Evolutionary conservation across 495 filamentous ascomycete species (phyloP).

Genomic region (Aspergillus avenaceus): DNA sequence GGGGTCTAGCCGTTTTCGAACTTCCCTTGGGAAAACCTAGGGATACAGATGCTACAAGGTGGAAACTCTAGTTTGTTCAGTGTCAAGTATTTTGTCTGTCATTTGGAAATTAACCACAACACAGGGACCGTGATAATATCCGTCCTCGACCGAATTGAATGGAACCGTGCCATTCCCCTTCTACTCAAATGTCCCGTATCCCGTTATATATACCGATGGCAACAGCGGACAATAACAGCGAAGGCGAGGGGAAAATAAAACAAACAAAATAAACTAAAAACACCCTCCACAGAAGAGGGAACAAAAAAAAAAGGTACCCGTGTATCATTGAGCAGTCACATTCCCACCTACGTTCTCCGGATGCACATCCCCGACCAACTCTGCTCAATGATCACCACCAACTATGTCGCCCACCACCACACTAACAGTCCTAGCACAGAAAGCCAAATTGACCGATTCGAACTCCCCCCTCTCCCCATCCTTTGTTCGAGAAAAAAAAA

Average conservation of each 20-base stretch:
- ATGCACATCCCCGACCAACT: constrained; percentile 14
- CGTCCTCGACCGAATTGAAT: too few relatives aligned
- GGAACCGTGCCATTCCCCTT: too few relatives aligned
- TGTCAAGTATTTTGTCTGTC: too few relatives aligned
- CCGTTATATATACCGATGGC: background rate
- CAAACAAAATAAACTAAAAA: background rate
- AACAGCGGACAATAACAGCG: too few relatives aligned
- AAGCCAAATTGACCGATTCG: constrained; percentile 15
- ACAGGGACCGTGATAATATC: too few relatives aligned
- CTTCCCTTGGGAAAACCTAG: too few relatives aligned
- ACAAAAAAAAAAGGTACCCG: background rate
- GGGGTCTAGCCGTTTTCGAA: background rate
- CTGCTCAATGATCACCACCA: constrained; percentile 8
- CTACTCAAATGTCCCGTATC: background rate
- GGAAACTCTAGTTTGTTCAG: too few relatives aligned
- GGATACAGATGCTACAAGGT: constrained; percentile 1
- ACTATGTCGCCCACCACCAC: constrained; percentile 3
- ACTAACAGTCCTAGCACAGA: background rate
- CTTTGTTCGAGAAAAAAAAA: constrained; percentile 16
- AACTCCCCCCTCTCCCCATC: constrained; percentile 7
- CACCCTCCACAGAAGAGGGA: background rate
- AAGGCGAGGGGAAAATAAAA: background rate
- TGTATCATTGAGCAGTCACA: constrained; percentile 10
- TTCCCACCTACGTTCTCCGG: constrained; percentile 13
- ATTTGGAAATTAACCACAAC: background rate